Evolutionary conservation across 345 rosid species (phyloP), one percentile per base, ranked within the genome.

Genomic region (Aegle marmelos): DNA sequence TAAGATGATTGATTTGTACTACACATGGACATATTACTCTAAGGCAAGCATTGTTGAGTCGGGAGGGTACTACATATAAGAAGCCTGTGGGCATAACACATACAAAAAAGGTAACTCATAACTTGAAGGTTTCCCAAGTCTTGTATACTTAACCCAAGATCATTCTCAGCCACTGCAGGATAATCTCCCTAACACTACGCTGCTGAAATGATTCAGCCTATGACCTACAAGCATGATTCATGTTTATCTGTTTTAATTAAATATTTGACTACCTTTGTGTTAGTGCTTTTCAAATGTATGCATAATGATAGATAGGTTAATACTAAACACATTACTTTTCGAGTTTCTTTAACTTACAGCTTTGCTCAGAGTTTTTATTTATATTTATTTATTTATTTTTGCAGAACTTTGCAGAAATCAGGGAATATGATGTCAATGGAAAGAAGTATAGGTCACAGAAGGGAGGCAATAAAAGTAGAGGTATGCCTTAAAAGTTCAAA

Each of bases 331-430:
- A 41, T 31, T 17, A 50, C 9, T 27, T 50, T 33, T 36, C 62
- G 39, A 14, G 56, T 74, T 16, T 34, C 64, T 61, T 34, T 73
- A 57, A 48, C 65, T 61, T 27, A 34, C 66, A 33, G 19, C 54
- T 68, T 76, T n/a, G 16, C 27, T 70, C 24, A 14, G 24, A 63
- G 37, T 56, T 68, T 37, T 37, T n/a, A n/a, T n/a, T 34, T 89
- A 45, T 63, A 74, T 50, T 64, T 62, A 72, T 31, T 68, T 65
- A 81, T 34, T 89, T 61, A 64, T 76, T 50, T 70, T 65, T 81
- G 34, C 90, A 96, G 99, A 94, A 92, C 70, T 91, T 91, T 79
- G 96, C 97, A 17, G 94, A 93, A 88, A 82, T 85, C 9, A 36
- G 82, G 74, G 96, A 88, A 72, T 93, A 86, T 81, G 79, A 81